phyloP scores from a whole-genome alignment of 371 early-diverging fungal genomes.

The Coemansia sp. region DNA sequence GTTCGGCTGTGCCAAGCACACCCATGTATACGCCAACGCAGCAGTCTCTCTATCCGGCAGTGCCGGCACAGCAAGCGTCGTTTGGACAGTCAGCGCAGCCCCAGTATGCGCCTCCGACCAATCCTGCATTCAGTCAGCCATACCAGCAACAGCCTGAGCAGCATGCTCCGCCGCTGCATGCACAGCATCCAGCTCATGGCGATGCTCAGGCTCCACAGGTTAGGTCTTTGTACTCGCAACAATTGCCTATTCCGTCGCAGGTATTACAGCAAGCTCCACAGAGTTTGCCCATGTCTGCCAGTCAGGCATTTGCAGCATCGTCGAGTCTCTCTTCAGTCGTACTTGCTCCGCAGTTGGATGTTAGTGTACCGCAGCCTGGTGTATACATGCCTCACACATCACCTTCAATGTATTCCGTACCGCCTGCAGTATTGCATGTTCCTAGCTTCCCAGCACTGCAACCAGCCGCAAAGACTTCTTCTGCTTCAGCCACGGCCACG shows the following conservation, averaged over 20 bases:
- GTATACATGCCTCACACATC: slow-evolving; percentile 11
- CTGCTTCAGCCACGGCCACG: neutral
- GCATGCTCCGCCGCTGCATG: neutral
- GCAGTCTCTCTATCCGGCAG: slow-evolving; percentile 36
- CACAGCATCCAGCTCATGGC: slow-evolving; percentile 12
- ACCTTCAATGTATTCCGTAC: slow-evolving; percentile 23
- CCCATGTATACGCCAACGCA: slow-evolving; percentile 11
- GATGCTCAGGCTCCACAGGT: slow-evolving; percentile 8
- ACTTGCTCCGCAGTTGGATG: slow-evolving; percentile 6
- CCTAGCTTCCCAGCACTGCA: slow-evolving; percentile 41
- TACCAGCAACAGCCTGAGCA: slow-evolving; percentile 2
- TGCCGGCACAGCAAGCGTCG: slow-evolving; percentile 27
- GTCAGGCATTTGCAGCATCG: slow-evolving; percentile 5
- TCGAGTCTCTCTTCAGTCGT: slow-evolving; percentile 9
- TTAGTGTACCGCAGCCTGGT: slow-evolving; percentile 4
- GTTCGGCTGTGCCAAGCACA: neutral
- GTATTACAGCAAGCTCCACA: slow-evolving; percentile 6
- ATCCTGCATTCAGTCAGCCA: slow-evolving; percentile 12
- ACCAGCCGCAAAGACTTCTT: slow-evolving; percentile 11
- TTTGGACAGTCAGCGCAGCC: slow-evolving; percentile 21
- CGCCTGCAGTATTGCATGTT: slow-evolving; percentile 26
- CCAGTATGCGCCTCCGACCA: slow-evolving; percentile 5
- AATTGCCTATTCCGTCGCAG: slow-evolving; percentile 12
- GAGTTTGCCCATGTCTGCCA: slow-evolving; percentile 4
- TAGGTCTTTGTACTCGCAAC: slow-evolving; percentile 2